Conservation (phyloP, 768 basidiomycete genomes). For the Pisolithus marmoratus region DNA sequence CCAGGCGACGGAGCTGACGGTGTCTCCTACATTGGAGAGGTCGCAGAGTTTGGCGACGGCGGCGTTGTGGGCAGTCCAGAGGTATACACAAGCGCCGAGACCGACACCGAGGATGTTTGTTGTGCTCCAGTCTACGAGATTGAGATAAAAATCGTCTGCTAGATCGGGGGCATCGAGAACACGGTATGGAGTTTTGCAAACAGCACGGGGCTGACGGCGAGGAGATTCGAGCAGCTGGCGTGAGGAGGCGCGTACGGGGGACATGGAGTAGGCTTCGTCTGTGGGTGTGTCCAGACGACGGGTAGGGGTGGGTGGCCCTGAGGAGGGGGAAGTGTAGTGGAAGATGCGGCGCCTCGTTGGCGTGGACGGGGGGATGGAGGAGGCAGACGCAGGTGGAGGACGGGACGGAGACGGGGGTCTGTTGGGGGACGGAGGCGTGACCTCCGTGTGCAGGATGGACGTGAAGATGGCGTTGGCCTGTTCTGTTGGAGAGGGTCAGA, state of each 20-base stretch:
- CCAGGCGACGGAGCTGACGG: constrained; percentile 88
- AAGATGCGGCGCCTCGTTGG: constrained; percentile 58
- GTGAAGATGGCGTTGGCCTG: constrained; percentile 83
- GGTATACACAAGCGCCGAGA: constrained; percentile 86
- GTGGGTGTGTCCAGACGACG: constrained; percentile 74
- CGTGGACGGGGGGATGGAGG: constrained; percentile 38
- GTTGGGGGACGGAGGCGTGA: constrained; percentile 63
- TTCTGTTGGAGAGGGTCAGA: constrained; percentile 39
- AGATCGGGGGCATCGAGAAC: constrained; percentile 96
- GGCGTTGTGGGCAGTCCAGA: constrained; percentile 95
- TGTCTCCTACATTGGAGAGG: constrained; percentile 55
- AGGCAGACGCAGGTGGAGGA: constrained; percentile 32
- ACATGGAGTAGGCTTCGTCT: constrained; percentile 86
- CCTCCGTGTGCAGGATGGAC: constrained; percentile 70
- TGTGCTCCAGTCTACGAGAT: constrained; percentile 94
- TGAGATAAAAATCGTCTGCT: constrained; percentile 97
- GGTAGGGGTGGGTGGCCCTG: constrained; percentile 49
- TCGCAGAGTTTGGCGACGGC: constrained; percentile 91
- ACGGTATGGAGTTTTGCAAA: constrained; percentile 94
- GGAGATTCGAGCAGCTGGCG: constrained; percentile 81
- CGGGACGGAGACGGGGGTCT: constrained; percentile 60
- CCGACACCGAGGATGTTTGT: constrained; percentile 95
- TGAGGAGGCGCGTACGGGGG: constrained; percentile 81
- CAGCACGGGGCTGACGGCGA: constrained; percentile 69
- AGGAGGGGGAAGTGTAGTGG: constrained; percentile 58